A percentile compares a stretch with the other conserved stretches of the same genome.
These are phyloP conservation scores for Canariomyces notabilis DNA, from an alignment of 2,329 filamentous ascomycete species.

Conservation along the genomic window DNA sequence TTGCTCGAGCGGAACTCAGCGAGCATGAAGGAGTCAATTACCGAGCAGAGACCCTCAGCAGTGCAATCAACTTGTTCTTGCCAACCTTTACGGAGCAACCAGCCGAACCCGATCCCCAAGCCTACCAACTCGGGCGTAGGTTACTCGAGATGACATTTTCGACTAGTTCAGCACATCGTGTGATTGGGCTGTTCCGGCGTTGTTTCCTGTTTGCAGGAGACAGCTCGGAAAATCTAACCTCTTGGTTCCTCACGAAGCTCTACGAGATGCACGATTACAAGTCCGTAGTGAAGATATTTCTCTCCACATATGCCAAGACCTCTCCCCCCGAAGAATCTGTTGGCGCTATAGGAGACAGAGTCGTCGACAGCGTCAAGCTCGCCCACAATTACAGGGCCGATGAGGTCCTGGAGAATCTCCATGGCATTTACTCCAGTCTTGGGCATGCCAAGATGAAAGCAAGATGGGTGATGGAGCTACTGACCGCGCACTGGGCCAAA, in stretches of 20 bases:
- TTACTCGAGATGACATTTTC: conserved; percentile 30
- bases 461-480: conserved; percentile 34
- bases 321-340: conserved; percentile 21
- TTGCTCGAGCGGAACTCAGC: conserved; percentile 17
- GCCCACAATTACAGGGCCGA: conserved; percentile 27
- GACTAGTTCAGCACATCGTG: conserved; percentile 16
- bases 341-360: conserved; percentile 27
- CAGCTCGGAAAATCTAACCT: conserved; percentile 23
- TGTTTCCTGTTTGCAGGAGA: conserved; percentile 26
- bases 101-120: conserved; percentile 12
- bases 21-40: conserved; percentile 1
- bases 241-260: conserved; percentile 31
- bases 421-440: conserved; percentile 20
- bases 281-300: conserved; percentile 32
- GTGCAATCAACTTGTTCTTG: conserved; percentile 31
- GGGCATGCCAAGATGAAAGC: conserved; percentile 25
- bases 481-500: conserved; percentile 34
- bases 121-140: conserved; percentile 22
- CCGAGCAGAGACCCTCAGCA: conserved; percentile 20
- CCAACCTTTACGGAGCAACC: conserved; percentile 26
- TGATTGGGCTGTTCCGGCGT: conserved; percentile 32
- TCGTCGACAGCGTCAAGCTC: conserved; percentile 31
- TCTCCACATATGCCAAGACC: conserved; percentile 30
- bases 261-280: conserved; percentile 29
- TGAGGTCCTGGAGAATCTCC: conserved; percentile 29